Conservation (phyloP, 1,284 basidiomycete genomes). For the Porodaedalea pini region DNA sequence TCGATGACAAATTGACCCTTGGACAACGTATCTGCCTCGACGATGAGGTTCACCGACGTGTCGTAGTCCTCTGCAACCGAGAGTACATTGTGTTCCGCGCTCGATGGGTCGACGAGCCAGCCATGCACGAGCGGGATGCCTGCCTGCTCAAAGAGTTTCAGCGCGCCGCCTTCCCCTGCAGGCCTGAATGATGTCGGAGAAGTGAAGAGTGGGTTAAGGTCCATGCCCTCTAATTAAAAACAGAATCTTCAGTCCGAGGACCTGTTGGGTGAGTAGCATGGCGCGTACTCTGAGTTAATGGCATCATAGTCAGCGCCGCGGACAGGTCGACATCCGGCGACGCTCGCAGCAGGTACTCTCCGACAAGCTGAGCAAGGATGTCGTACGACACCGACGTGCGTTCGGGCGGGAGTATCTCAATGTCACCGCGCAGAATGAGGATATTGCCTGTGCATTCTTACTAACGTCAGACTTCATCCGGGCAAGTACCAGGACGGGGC, state of each 20-base stretch:
- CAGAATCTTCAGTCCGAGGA: neutral
- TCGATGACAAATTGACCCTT: conserved; percentile 46
- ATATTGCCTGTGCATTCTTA: conserved; percentile 62
- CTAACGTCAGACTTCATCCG: conserved; percentile 22
- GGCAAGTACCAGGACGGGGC: neutral
- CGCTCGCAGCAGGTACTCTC: conserved; percentile 70
- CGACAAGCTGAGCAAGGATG: conserved; percentile 77
- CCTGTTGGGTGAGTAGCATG: conserved; percentile 19
- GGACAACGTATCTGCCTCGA: conserved; percentile 70
- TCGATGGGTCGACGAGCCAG: conserved; percentile 83
- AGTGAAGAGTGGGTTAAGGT: conserved; percentile 82
- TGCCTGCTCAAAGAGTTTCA: conserved; percentile 81
- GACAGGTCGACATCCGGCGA: conserved; percentile 66
- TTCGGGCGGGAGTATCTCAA: conserved; percentile 61
- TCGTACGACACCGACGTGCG: conserved; percentile 78
- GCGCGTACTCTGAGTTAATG: conserved; percentile 70
- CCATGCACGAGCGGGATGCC: conserved; percentile 83
- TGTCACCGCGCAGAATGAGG: conserved; percentile 74
- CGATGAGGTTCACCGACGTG: conserved; percentile 66
- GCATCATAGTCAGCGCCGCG: conserved; percentile 78
- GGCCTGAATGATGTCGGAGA: conserved; percentile 64
- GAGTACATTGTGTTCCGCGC: conserved; percentile 56
- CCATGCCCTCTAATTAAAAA: conserved; percentile 64
- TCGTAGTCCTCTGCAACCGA: conserved; percentile 61
- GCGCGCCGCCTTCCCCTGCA: conserved; percentile 60